Evolutionary conservation across 208 protist genomes (phyloP).

Genomic region (Trypanosoma theileri): DNA sequence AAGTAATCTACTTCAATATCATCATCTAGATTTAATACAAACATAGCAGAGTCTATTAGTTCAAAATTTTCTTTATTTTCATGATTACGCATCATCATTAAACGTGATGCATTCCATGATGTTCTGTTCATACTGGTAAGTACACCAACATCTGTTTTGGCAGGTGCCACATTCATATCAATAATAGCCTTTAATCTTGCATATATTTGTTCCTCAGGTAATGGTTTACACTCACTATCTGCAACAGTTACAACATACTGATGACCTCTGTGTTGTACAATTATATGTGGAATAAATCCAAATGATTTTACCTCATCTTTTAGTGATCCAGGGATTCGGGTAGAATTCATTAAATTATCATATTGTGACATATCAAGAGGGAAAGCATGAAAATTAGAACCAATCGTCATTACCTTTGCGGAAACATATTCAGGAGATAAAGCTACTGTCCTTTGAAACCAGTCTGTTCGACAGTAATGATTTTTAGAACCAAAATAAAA

Average conservation of each 20-base stretch:
- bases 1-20: conserved; percentile 38
- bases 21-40: conserved; percentile 81
- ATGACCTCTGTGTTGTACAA: conserved; percentile 70
- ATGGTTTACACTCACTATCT: conserved; percentile 58
- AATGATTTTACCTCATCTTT: conserved; percentile 77
- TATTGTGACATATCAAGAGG: conserved; percentile 86
- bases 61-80: conserved; percentile 65
- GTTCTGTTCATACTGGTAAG: conserved; percentile 65
- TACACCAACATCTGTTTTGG: conserved; percentile 50
- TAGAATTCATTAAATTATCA: conserved; percentile 81
- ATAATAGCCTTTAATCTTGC: conserved; percentile 68
- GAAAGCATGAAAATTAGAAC: conserved; percentile 52
- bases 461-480: conserved; percentile 65
- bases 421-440: conserved; percentile 62
- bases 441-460: conserved; percentile 77
- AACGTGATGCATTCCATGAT: conserved; percentile 66
- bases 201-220: conserved; percentile 77
- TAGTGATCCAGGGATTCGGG: conserved; percentile 71
- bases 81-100: conserved; percentile 48
- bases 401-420: conserved; percentile 44
- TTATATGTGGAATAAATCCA: conserved; percentile 68
- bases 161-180: conserved; percentile 30
- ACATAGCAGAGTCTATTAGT: conserved; percentile 75
- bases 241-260: conserved; percentile 78
- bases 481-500: conserved; percentile 33